Evolutionary conservation across 1,139 yeast species (phyloP), one percentile per base, ranked within the genome.

Genomic region (Pichia sp.): DNA sequence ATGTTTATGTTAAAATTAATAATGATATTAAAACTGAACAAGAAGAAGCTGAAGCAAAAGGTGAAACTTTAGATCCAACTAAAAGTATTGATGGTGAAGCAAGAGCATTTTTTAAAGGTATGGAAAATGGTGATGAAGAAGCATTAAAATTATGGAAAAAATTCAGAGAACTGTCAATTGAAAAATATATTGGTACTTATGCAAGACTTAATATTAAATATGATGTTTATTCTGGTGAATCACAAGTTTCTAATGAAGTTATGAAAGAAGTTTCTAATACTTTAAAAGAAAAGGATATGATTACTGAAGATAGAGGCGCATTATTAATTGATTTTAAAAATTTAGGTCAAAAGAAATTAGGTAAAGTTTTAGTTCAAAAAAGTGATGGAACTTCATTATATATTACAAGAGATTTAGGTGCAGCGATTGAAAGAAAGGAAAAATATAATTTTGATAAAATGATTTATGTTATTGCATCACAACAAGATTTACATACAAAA

Each of bases 351-450:
- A 92, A 92, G 74, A 90, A 90, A 66, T 74, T 94, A 51, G 98
- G 97, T 55, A 92, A 92, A 69, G 87, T 89, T 51, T 78, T 94
- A 55, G 94, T 94, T 44, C 92, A 89, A 65, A 94, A 94, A 69
- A 81, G 89, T 38, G 98, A 94, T 63, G 98, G 98, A 64, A 87
- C 99, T 31, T 86, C 96, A 16, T 73, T 94, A 53, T 94, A 94
- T 66, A 70, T 94, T 58, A 90, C 97, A 51, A 83, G 99, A 72
- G 99, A 94, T 67, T 87, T 94, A 50, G 97, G 98, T 60, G 97
- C 92, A 61, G 98, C 98, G 46, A 82, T 83, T 61, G 87, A 84
- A 60, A 90, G 99, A 73, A 76, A 87, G 63, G 80, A 85, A 48
- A 77, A 74, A 57, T 87, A 83, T 70, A 72, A 89, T 51, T 94